Percentiles rank a stretch among this genome's conserved stretches.
phyloP scores from a whole-genome alignment of 1,139 yeast species.

The Nakaseomyces nivariensis region DNA sequence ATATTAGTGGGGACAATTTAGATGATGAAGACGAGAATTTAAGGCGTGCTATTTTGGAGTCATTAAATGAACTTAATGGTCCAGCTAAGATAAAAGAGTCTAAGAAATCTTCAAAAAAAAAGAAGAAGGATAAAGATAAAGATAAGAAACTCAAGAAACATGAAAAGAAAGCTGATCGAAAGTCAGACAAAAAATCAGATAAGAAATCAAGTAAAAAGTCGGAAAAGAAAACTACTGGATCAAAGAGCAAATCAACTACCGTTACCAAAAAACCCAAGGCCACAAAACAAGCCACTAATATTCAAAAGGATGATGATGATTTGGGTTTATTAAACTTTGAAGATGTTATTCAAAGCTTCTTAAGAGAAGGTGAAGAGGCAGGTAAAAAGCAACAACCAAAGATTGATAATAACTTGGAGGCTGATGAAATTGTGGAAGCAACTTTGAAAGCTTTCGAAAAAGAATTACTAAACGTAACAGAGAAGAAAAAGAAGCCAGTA shows the following conservation, averaged over 20 bases:
- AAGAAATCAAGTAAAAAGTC: conserved; percentile 9
- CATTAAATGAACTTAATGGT: conserved; percentile 19
- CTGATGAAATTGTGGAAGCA: conserved; percentile 28
- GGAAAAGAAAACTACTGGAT: not conserved
- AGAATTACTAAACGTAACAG: conserved; percentile 15
- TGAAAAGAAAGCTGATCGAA: conserved; percentile 8
- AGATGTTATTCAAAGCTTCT: conserved; percentile 26
- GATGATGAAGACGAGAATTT: conserved; percentile 29
- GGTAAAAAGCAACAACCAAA: conserved; percentile 5
- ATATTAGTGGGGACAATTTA: conserved; percentile 13
- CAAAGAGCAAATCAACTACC: not conserved
- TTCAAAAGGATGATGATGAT: not conserved
- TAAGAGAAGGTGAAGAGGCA: conserved; percentile 14
- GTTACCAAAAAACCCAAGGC: not conserved
- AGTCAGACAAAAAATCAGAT: conserved; percentile 7
- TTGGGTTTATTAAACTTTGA: conserved; percentile 19
- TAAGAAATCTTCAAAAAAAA: conserved; percentile 13
- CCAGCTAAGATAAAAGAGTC: conserved; percentile 8
- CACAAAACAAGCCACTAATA: not conserved
- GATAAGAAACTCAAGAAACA: conserved; percentile 5
- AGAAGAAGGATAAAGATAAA: conserved; percentile 12
- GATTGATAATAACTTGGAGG: conserved; percentile 20
- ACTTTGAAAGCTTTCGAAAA: conserved; percentile 28
- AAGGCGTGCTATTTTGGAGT: conserved; percentile 26
- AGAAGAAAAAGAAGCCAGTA: not conserved